These are phyloP conservation scores for Arabidopsis lyrata DNA, from an alignment of 441 rosid genomes.

Conservation along the genomic window DNA sequence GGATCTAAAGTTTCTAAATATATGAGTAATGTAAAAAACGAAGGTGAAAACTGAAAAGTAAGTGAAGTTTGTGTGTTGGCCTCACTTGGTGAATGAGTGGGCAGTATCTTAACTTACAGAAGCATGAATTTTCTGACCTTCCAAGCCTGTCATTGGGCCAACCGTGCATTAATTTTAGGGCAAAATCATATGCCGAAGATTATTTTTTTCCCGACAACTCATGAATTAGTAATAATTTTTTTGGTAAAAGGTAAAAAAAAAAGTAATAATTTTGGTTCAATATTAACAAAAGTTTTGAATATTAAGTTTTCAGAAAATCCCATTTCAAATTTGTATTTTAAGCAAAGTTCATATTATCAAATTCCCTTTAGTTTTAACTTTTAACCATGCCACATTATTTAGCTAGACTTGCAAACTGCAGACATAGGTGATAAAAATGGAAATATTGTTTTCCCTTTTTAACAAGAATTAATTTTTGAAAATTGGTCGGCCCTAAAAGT, in stretches of 20 bases:
- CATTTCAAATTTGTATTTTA: too few relatives aligned
- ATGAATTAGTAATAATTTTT: too few relatives aligned
- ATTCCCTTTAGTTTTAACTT: not conserved
- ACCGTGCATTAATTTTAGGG: conserved; percentile 1
- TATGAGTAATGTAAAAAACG: too few relatives aligned
- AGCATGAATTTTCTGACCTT: conserved; percentile 24
- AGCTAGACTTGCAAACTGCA: too few relatives aligned
- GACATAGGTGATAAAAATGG: not conserved
- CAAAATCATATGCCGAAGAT: not conserved
- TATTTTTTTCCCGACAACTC: too few relatives aligned
- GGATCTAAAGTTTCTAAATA: not conserved
- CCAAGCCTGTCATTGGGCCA: conserved; percentile 24
- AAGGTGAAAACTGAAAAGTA: not conserved
- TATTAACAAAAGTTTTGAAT: too few relatives aligned
- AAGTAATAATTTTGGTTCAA: too few relatives aligned
- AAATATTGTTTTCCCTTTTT: not conserved
- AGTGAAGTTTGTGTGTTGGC: conserved; percentile 8
- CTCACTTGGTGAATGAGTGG: conserved; percentile 4
- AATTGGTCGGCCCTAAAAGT: conserved; percentile 3
- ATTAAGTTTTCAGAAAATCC: too few relatives aligned
- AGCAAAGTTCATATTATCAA: too few relatives aligned
- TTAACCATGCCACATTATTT: not conserved
- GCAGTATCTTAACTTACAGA: not conserved
- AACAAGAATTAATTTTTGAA: not conserved
- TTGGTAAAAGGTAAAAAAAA: too few relatives aligned